Conservation (phyloP, 257 asterid species). For the Solanum bulbocastanum region DNA sequence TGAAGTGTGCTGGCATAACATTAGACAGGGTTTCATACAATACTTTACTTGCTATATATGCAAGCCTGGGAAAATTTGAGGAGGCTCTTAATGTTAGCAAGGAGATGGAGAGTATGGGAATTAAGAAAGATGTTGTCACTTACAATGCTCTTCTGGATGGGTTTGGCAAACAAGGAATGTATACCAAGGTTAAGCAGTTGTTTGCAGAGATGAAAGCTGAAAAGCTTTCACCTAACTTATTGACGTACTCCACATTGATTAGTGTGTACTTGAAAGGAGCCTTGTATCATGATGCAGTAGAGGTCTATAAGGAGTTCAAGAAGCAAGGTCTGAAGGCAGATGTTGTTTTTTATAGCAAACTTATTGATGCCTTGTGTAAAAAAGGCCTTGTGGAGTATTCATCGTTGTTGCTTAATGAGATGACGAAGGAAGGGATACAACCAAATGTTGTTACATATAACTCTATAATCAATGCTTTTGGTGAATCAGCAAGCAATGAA, state of each 20-base stretch:
- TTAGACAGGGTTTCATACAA: conserved; percentile 86
- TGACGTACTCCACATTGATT: conserved; percentile 75
- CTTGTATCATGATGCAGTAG: conserved; percentile 54
- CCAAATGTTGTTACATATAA: conserved; percentile 96
- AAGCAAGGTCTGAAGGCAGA: conserved; percentile 72
- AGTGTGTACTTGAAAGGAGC: conserved; percentile 83
- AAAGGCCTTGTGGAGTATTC: conserved; percentile 79
- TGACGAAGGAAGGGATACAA: conserved; percentile 82
- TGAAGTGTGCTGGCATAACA: conserved; percentile 73
- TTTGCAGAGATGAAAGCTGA: conserved; percentile 63
- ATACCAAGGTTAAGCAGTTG: conserved; percentile 59
- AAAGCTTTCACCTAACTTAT: conserved; percentile 57
- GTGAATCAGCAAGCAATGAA: conserved; percentile 33
- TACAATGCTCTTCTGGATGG: conserved; percentile 88
- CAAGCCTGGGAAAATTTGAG: conserved; percentile 78
- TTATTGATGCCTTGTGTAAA: conserved; percentile 88
- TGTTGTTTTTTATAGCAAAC: conserved; percentile 88
- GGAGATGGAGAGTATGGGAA: conserved; percentile 92
- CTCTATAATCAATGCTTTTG: conserved; percentile 89
- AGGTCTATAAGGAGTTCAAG: conserved; percentile 66
- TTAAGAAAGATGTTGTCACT: conserved; percentile 87
- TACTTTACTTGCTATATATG: conserved; percentile 70
- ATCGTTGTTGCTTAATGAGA: conserved; percentile 69
- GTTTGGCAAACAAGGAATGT: conserved; percentile 82
- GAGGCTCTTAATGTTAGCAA: conserved; percentile 65